phyloP scores from a whole-genome alignment of 495 filamentous ascomycete genomes.

The Penicillium silybi region DNA sequence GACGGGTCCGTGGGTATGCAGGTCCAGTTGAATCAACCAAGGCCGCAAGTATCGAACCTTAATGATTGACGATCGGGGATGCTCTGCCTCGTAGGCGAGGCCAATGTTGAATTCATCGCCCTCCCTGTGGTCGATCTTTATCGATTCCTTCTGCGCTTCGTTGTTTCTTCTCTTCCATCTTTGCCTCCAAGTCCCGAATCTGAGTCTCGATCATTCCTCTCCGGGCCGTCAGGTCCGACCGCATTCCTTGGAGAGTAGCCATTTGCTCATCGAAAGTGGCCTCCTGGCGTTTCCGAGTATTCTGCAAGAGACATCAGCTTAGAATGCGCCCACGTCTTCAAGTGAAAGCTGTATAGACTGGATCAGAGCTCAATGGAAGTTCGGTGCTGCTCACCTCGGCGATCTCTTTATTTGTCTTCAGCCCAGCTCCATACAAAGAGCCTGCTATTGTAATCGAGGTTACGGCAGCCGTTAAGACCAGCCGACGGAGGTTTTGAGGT shows the following conservation, averaged over 20 bases:
- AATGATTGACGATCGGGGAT: background rate
- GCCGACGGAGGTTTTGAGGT: slow-evolving; percentile 27
- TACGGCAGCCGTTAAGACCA: slow-evolving; percentile 47
- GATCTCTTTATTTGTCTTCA: slow-evolving; percentile 47
- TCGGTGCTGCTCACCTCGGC: slow-evolving; percentile 31
- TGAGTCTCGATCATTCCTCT: slow-evolving; percentile 54
- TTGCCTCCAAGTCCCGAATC: slow-evolving; percentile 48
- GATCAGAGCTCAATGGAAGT: background rate
- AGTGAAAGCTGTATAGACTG: background rate
- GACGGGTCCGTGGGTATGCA: background rate
- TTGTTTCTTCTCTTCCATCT: slow-evolving; percentile 37
- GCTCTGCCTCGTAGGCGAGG: background rate
- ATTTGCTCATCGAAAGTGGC: slow-evolving; percentile 52
- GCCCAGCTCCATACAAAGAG: slow-evolving; percentile 50
- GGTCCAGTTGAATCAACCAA: background rate
- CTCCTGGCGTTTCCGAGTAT: slow-evolving; percentile 40
- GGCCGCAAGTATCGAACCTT: background rate
- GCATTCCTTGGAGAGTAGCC: slow-evolving; percentile 44
- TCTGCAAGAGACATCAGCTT: slow-evolving; percentile 17
- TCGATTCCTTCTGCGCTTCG: slow-evolving; percentile 21
- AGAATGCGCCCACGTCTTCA: background rate
- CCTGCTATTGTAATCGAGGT: slow-evolving; percentile 49
- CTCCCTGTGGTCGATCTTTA: slow-evolving; percentile 15
- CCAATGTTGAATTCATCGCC: slow-evolving; percentile 6
- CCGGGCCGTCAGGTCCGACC: slow-evolving; percentile 45